A percentile compares a stretch with the other conserved stretches of the same genome.
These are phyloP conservation scores for Malassezia caprae DNA, from an alignment of 1,284 basidiomycete genomes.

Conservation along the genomic window DNA sequence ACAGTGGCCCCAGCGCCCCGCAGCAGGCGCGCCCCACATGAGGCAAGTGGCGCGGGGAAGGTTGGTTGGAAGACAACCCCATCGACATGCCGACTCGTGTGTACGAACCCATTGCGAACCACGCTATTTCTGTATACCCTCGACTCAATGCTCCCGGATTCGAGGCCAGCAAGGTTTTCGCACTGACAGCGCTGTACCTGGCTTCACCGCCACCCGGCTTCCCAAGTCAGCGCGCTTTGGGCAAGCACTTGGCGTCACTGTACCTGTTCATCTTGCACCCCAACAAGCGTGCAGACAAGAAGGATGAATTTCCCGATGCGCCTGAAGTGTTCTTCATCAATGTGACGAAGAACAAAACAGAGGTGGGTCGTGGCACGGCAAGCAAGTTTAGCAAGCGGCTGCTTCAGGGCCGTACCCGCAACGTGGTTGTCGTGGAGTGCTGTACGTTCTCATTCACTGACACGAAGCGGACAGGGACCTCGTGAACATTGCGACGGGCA, in stretches of 20 bases:
- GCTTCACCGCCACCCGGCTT: slow-evolving; percentile 27
- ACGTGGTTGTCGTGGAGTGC: slow-evolving; percentile 41
- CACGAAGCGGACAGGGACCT: slow-evolving; percentile 29
- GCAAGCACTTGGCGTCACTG: slow-evolving; percentile 30
- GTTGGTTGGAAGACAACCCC: not conserved
- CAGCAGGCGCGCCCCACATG: not conserved
- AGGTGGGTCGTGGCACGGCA: slow-evolving; percentile 30
- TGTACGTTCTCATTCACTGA: slow-evolving; percentile 7
- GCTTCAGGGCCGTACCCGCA: slow-evolving; percentile 17
- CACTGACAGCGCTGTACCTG: slow-evolving; percentile 30
- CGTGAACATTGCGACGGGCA: slow-evolving; percentile 39
- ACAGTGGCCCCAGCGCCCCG: slow-evolving; percentile 7
- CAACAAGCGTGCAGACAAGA: slow-evolving; percentile 12
- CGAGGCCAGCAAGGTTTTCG: slow-evolving; percentile 37
- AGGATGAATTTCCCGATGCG: not conserved
- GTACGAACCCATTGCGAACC: slow-evolving; percentile 17
- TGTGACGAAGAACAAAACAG: slow-evolving; percentile 2
- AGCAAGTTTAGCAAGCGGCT: not conserved
- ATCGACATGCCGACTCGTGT: not conserved
- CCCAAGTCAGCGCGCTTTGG: slow-evolving; percentile 28
- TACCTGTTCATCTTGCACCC: slow-evolving; percentile 43
- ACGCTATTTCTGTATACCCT: slow-evolving; percentile 26
- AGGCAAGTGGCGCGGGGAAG: not conserved
- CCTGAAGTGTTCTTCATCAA: slow-evolving; percentile 10
- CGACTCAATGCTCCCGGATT: slow-evolving; percentile 33